Percentiles rank a stretch among this genome's conserved stretches.
Evolutionary conservation across 495 filamentous ascomycete species (phyloP).

Genomic region (Lophiotrema nucula): DNA sequence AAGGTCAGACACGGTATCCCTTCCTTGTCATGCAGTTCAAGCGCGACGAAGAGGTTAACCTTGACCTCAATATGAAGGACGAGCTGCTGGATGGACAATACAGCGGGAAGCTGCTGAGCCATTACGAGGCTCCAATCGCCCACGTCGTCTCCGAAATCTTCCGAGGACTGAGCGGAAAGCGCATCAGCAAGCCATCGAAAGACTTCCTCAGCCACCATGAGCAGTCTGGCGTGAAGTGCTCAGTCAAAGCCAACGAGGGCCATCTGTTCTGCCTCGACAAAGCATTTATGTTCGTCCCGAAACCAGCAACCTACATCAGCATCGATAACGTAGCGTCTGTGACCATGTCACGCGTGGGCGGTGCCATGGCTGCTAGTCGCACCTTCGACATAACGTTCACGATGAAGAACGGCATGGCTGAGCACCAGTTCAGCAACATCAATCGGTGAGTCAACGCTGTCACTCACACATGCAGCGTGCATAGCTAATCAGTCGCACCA

Average conservation of each 20-base stretch:
- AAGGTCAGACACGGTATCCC: slow-evolving; percentile 97
- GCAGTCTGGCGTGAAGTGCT: slow-evolving; percentile 96
- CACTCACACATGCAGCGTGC: not conserved
- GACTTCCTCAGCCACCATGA: slow-evolving; percentile 91
- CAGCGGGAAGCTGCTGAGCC: slow-evolving; percentile 78
- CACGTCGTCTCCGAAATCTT: slow-evolving; percentile 92
- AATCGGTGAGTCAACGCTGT: slow-evolving; percentile 63
- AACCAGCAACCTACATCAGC: slow-evolving; percentile 93
- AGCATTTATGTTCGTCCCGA: slow-evolving; percentile 98
- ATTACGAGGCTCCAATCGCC: slow-evolving; percentile 89
- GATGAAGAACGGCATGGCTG: slow-evolving; percentile 71
- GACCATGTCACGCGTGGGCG: slow-evolving; percentile 93
- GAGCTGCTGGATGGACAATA: slow-evolving; percentile 76
- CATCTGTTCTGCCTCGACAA: slow-evolving; percentile 96
- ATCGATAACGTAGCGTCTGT: slow-evolving; percentile 86
- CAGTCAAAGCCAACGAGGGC: slow-evolving; percentile 97
- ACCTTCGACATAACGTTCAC: slow-evolving; percentile 96
- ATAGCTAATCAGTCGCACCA: slow-evolving; percentile 1
- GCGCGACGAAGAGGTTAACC: slow-evolving; percentile 91
- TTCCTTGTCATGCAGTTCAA: slow-evolving; percentile 99
- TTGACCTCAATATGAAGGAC: slow-evolving; percentile 97
- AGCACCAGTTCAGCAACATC: slow-evolving; percentile 98
- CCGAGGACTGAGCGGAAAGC: slow-evolving; percentile 88
- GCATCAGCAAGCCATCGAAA: slow-evolving; percentile 86
- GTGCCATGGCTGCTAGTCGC: slow-evolving; percentile 86